A percentile compares a stretch with the other conserved stretches of the same genome.
Conservation (phyloP, 2,329 filamentous ascomycete species). For the Bimuria novae-zelandiae region DNA sequence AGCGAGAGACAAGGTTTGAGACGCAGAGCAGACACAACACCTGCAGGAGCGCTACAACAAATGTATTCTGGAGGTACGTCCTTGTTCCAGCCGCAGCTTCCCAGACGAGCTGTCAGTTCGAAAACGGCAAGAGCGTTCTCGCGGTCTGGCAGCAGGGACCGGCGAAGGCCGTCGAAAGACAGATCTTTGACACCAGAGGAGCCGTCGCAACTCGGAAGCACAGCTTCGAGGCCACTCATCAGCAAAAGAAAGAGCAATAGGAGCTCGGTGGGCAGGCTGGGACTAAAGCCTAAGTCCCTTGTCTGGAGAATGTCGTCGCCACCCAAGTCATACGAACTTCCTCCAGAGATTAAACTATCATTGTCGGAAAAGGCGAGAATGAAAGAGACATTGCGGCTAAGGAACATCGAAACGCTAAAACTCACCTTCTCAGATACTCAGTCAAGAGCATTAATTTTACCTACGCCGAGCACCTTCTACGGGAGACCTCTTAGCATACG, state of each 20-base stretch:
- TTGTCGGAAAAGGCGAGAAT: slow-evolving; percentile 32
- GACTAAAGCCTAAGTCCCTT: slow-evolving; percentile 13
- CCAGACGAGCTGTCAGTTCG: slow-evolving; percentile 35
- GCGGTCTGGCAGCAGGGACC: slow-evolving; percentile 5
- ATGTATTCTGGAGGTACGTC: slow-evolving; percentile 3
- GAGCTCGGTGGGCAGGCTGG: slow-evolving; percentile 15
- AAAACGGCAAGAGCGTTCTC: slow-evolving; percentile 15
- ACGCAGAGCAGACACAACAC: slow-evolving; percentile 28
- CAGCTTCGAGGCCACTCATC: slow-evolving; percentile 13
- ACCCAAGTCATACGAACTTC: slow-evolving; percentile 1
- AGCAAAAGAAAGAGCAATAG: slow-evolving; percentile 16
- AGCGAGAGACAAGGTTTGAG: slow-evolving; percentile 16
- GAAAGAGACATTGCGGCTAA: slow-evolving; percentile 25
- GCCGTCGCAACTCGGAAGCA: slow-evolving; percentile 6
- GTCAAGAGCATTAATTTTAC: slow-evolving; percentile 28
- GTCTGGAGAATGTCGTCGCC: slow-evolving; percentile 17
- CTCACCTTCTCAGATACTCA: slow-evolving; percentile 28
- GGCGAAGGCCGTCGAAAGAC: slow-evolving; percentile 9
- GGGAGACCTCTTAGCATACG: background rate
- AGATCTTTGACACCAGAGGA: slow-evolving; percentile 5
- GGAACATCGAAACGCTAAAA: slow-evolving; percentile 27
- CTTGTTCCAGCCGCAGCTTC: slow-evolving; percentile 19
- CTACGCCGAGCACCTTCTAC: slow-evolving; percentile 39
- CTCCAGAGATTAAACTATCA: slow-evolving; percentile 13
- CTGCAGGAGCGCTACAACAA: slow-evolving; percentile 20